Percentiles rank a stretch among this genome's conserved stretches.
Evolutionary conservation across 306 rosid genomes (phyloP).

Genomic region (Calophaca sinica): DNA sequence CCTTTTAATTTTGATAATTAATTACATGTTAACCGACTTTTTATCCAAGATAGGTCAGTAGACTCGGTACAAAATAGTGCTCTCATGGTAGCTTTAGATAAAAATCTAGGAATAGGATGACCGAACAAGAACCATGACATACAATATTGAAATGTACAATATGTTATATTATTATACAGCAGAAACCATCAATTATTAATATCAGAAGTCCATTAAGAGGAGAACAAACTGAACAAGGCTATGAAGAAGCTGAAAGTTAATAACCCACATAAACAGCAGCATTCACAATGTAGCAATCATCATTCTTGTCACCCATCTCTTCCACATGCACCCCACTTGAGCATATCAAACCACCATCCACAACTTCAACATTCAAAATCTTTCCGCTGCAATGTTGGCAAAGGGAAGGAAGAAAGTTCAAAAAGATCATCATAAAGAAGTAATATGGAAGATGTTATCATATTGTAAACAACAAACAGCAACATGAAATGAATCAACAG

Average conservation of each 20-base stretch:
- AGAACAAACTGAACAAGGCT: constrained; percentile 38
- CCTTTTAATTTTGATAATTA: background rate
- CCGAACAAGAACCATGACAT: background rate
- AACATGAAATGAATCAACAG: constrained; percentile 27
- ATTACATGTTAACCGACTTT: background rate
- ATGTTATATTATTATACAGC: background rate
- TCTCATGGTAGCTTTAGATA: background rate
- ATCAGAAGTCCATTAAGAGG: background rate
- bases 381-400: constrained; percentile 71
- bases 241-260: constrained; percentile 47
- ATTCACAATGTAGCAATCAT: constrained; percentile 92
- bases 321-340: constrained; percentile 95
- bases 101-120: background rate
- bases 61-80: background rate
- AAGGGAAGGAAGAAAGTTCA: constrained; percentile 4
- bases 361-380: constrained; percentile 81
- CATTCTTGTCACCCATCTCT: constrained; percentile 98
- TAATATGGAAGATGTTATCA: background rate
- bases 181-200: constrained; percentile 1
- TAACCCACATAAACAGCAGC: constrained; percentile 98
- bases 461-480: constrained; percentile 28
- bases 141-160: constrained; percentile 24
- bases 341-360: constrained; percentile 95
- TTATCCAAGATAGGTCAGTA: background rate
- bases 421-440: background rate